Evolutionary conservation across 2,329 filamentous ascomycete species (phyloP), one percentile per base, ranked within the genome.

Genomic region (Orbilia blumenaviensis): DNA sequence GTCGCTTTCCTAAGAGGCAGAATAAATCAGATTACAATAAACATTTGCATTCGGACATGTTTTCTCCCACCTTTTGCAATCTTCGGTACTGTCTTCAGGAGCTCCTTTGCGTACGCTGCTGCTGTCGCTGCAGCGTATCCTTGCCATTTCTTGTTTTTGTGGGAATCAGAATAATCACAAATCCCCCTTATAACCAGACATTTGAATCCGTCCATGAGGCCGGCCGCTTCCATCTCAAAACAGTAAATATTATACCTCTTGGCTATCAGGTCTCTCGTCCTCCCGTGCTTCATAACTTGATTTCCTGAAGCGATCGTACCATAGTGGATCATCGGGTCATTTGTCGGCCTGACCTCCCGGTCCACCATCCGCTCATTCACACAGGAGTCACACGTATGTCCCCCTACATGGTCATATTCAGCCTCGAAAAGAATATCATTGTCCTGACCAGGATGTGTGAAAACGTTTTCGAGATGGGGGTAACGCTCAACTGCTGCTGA

Each of bases 401-500:
- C 41, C 9, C 38, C 42, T 9, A 29, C 9, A 34, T 69, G 66
- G 4, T 41, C 21, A 34, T 69, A 69, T 10, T 50, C 25, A 2
- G 54, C 41, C 23, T 69, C 10, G 44, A 48, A 69, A 8, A 69
- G 42, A n/a, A n/a, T n/a, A 41, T 69, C 66, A 9, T 62, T 1
- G 7, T 61, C 3, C 21, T 3, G 16, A 14, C 54, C 27, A 1
- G 42, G 42, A 21, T 52, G 21, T 23, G 29, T 16, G 21, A 44
- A 62, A 14, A 10, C 16, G 5, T 21, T 9, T 29, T 9, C 16
- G 21, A n/a, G 10, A 7, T 46, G 7, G 2, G 36, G 23, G 21
- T 62, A 44, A n/a, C 23, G 29, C 5, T 34, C 29, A 5, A 34
- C 10, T 5, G 29, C 29, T 10, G 5, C 29, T 34, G 10, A 34